Conservation (phyloP, 306 rosid species). For the Carpinus viminea region DNA sequence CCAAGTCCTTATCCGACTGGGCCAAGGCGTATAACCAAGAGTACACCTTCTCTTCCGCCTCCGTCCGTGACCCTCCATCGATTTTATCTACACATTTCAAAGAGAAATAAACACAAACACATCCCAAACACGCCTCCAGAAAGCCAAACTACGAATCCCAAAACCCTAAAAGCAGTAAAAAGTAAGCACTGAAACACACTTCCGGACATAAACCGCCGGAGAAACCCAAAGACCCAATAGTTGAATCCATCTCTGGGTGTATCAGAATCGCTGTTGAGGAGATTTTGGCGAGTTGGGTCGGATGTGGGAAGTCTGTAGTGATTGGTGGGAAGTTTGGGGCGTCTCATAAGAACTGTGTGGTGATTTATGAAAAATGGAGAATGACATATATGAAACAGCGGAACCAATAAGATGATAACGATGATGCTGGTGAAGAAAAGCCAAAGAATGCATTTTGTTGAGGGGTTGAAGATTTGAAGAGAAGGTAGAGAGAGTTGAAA, state of each 20-base stretch:
- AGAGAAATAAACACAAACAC: conserved; percentile 21
- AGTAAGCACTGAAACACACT: conserved; percentile 27
- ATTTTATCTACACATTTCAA: conserved; percentile 46
- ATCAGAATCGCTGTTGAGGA: conserved; percentile 35
- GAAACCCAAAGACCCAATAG: conserved; percentile 14
- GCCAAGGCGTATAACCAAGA: conserved; percentile 82
- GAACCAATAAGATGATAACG: neutral
- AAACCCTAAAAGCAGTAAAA: neutral
- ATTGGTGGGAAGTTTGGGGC: conserved; percentile 37
- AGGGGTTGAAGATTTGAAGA: conserved; percentile 41
- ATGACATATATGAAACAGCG: neutral
- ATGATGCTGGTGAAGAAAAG: neutral
- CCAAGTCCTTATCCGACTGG: conserved; percentile 58
- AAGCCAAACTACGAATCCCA: neutral
- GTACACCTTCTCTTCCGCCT: conserved; percentile 72
- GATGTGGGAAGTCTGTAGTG: conserved; percentile 42
- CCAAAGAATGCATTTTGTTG: neutral
- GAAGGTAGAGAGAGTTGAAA: conserved; percentile 33
- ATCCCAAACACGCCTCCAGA: conserved; percentile 12
- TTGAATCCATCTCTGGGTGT: conserved; percentile 24
- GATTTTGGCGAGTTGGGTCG: conserved; percentile 38
- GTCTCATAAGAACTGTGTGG: conserved; percentile 37
- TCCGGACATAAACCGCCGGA: conserved; percentile 37
- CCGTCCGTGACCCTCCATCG: conserved; percentile 65
- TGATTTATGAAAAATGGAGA: neutral